Base-by-base conservation (phyloP, 1,284 basidiomycete genomes). In the Acaromyces ingoldii region DNA sequence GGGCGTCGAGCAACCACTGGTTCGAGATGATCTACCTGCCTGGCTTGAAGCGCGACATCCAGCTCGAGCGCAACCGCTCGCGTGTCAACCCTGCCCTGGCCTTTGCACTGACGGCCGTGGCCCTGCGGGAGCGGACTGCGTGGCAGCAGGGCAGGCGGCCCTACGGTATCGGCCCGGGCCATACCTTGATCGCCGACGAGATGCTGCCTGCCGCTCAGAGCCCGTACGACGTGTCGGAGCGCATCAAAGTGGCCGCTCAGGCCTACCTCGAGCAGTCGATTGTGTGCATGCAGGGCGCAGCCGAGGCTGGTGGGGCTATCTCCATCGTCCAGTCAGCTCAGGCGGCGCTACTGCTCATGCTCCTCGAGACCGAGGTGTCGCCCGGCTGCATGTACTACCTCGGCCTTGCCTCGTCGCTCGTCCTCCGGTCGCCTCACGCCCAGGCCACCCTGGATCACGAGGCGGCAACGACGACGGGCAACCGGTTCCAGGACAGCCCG, bases 261-360 rank as follows among this genome's bases (percentile, higher is more conserved):
- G 28, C 17, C 7, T 40, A 9, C 38, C 28, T 40, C 21, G 38
- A 40, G 17, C 38, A 40, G 28, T 19, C 21, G 21, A 19, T 40
- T 9, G n/a, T n/a, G n/a, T n/a, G n/a, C n/a, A n/a, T n/a, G n/a
- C n/a, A n/a, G n/a, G n/a, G n/a, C n/a, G 17, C 38, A 22, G 9
- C 38, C 13, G 21, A 19, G 21, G 38, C 21, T 9, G 21, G 38
- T 22, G 38, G 28, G 13, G 21, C 9, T 13, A 40, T 19, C 13
- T 40, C 38, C 21, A 22, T 19, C 21, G 13, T 40, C 21, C 21
- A 40, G 13, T 22, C 38, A 17, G 38, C 38, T 22, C 21, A 40
- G 38, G 38, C 38, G 28, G 38, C 38, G 7, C 17, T 40, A 40
- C 21, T 40, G 38, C 17, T 40, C 13, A 40, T 40, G 38, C 38